These are phyloP conservation scores for Conoideocrella luteorostrata DNA, from an alignment of 2,329 filamentous ascomycete species.

Conservation along the genomic window DNA sequence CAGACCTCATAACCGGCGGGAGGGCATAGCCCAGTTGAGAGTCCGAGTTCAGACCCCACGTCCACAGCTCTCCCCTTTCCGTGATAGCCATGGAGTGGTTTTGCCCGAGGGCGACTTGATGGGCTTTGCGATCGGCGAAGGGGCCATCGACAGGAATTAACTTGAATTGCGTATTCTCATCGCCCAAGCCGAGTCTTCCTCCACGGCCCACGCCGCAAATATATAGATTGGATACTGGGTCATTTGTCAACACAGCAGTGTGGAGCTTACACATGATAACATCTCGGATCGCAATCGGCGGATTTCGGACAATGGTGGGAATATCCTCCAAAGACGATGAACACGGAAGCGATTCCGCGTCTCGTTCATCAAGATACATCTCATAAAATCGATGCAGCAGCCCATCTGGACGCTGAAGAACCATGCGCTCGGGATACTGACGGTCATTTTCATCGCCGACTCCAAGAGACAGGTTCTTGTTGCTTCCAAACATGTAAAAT, in stretches of 20 bases:
- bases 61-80: constrained; percentile 83
- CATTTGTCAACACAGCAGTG: constrained; percentile 79
- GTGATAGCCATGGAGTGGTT: constrained; percentile 86
- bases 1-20: constrained; percentile 57
- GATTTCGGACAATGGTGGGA: constrained; percentile 65
- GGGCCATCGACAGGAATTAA: constrained; percentile 78
- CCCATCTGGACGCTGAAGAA: constrained; percentile 68
- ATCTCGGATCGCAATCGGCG: constrained; percentile 70
- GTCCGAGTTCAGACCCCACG: constrained; percentile 84
- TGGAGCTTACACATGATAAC: constrained; percentile 87
- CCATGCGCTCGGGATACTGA: constrained; percentile 82
- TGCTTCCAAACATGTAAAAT: constrained; percentile 90
- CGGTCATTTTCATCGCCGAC: constrained; percentile 95
- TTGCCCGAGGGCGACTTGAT: constrained; percentile 77
- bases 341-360: constrained; percentile 24
- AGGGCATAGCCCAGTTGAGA: constrained; percentile 83
- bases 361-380: constrained; percentile 52
- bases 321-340: constrained; percentile 43
- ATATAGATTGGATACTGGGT: constrained; percentile 85
- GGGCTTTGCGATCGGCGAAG: constrained; percentile 66
- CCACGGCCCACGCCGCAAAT: constrained; percentile 88
- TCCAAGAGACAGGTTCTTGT: constrained; percentile 87
- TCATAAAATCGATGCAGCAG: constrained; percentile 67
- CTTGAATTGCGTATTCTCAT: constrained; percentile 82
- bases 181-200: constrained; percentile 80